Evolutionary conservation across 2,329 filamentous ascomycete species (phyloP).

Genomic region (Aureobasidium sp.): DNA sequence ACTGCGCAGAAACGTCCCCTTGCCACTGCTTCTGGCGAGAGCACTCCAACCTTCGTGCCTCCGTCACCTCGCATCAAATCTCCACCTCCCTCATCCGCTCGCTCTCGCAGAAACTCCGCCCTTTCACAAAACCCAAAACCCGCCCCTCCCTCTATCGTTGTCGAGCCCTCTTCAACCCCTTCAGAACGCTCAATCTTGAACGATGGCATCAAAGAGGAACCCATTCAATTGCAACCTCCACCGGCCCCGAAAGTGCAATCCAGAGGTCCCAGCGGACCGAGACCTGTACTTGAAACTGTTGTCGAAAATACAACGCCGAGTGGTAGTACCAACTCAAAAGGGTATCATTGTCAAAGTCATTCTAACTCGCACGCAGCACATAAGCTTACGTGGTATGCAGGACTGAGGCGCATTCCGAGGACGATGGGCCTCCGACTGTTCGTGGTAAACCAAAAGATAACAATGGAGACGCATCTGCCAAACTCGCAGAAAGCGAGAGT

Average conservation of each 20-base stretch:
- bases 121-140: constrained; percentile 34
- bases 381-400: constrained; percentile 12
- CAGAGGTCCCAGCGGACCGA: constrained; percentile 28
- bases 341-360: background rate
- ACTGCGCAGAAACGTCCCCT: constrained; percentile 56
- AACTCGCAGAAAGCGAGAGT: constrained; percentile 54
- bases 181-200: constrained; percentile 25
- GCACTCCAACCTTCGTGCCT: constrained; percentile 60
- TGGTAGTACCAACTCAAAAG: constrained; percentile 4
- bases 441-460: constrained; percentile 42
- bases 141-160: constrained; percentile 38
- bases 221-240: constrained; percentile 25
- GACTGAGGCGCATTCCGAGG: constrained; percentile 23
- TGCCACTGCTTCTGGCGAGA: constrained; percentile 42
- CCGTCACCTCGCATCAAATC: constrained; percentile 70
- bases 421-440: constrained; percentile 21
- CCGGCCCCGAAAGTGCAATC: constrained; percentile 34
- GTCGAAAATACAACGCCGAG: constrained; percentile 17
- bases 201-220: constrained; percentile 23
- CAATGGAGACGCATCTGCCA: constrained; percentile 32
- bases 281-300: constrained; percentile 57
- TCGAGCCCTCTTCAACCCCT: constrained; percentile 32
- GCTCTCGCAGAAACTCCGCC: constrained; percentile 38
- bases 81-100: constrained; percentile 54
- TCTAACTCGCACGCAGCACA: background rate